Percentiles rank a stretch among this genome's conserved stretches.
phyloP scores from a whole-genome alignment of 139 green algal species.

The Chlamydomonas sphaeroides region DNA sequence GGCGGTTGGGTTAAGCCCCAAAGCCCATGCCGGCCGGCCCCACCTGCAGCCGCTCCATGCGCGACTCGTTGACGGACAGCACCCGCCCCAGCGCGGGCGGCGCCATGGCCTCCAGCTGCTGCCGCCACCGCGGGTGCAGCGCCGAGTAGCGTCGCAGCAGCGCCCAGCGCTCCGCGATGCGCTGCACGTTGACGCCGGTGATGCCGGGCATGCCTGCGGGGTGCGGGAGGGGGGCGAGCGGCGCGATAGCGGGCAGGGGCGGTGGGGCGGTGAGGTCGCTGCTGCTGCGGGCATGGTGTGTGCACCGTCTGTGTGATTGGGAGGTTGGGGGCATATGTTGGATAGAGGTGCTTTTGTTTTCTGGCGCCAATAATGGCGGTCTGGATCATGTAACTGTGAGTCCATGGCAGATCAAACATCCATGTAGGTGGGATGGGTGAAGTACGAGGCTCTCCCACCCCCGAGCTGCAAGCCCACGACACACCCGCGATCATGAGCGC shows the following conservation, averaged over 20 bases:
- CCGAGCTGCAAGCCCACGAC: not conserved
- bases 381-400: not conserved
- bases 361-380: too few species aligned
- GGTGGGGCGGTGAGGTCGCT: not conserved
- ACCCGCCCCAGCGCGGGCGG: slow-evolving; percentile 24
- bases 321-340: too few species aligned
- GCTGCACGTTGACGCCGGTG: not conserved
- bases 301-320: too few species aligned
- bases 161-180: not conserved
- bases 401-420: too few species aligned
- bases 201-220: slow-evolving; percentile 14
- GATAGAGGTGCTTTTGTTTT: too few species aligned
- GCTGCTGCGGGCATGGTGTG: not conserved
- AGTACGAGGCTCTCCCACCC: not conserved
- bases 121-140: not conserved
- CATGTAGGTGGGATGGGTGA: too few species aligned
- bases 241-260: not conserved
- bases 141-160: not conserved
- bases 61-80: slow-evolving; percentile 25
- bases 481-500: slow-evolving; percentile 35
- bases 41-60: slow-evolving; percentile 10
- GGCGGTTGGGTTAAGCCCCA: too few species aligned
- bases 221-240: not conserved
- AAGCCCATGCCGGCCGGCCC: not conserved
- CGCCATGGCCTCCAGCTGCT: slow-evolving; percentile 7